A percentile compares a stretch with the other conserved stretches of the same genome.
Evolutionary conservation across 2,329 filamentous ascomycete species (phyloP).

Genomic region (Talaromyces marneffei): DNA sequence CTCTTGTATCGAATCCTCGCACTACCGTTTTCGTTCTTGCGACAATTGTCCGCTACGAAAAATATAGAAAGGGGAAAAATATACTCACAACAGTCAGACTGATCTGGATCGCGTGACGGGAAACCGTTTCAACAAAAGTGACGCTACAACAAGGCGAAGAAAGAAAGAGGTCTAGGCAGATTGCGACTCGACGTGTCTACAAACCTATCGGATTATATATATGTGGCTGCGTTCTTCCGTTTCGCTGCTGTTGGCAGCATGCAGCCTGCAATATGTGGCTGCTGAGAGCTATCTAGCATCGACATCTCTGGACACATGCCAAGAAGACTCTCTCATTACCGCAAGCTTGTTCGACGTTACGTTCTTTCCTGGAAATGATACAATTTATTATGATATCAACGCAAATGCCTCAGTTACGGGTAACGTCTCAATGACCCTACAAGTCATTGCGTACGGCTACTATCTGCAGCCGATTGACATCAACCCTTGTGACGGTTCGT

Average conservation of each 20-base stretch:
- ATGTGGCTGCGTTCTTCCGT: slow-evolving; percentile 4
- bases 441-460: slow-evolving; percentile 17
- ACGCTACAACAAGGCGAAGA: not conserved
- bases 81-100: not conserved
- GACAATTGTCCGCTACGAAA: not conserved
- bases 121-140: not conserved
- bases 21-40: not conserved
- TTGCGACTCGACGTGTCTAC: not conserved
- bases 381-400: slow-evolving; percentile 14
- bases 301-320: slow-evolving; percentile 13
- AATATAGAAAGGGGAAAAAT: not conserved
- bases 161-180: not conserved
- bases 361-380: slow-evolving; percentile 12
- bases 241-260: slow-evolving; percentile 6
- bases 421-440: slow-evolving; percentile 12
- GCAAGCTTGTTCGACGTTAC: slow-evolving; percentile 16
- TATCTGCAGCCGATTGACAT: slow-evolving; percentile 10
- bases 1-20: not conserved
- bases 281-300: slow-evolving; percentile 11
- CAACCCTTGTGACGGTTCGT: slow-evolving; percentile 12
- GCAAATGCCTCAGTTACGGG: slow-evolving; percentile 15
- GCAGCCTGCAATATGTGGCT: not conserved
- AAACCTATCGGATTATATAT: not conserved
- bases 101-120: not conserved
- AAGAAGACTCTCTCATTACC: slow-evolving; percentile 15